Conservation (phyloP, 306 rosid species). For the Citrullus amarus region DNA sequence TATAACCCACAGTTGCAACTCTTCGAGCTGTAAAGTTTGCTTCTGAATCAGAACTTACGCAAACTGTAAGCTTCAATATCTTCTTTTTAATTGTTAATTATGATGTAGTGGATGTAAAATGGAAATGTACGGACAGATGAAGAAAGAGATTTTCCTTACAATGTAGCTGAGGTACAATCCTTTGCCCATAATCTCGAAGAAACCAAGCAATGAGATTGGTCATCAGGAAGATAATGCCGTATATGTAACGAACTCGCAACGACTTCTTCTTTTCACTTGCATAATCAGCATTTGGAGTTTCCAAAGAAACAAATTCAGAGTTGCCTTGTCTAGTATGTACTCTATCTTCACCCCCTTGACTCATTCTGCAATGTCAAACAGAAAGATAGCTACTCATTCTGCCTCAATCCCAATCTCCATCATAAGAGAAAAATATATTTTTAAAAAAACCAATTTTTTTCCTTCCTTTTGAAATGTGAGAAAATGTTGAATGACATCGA, state of each 20-base stretch:
- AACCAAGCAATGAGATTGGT: conserved; percentile 74
- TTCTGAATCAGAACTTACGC: not conserved
- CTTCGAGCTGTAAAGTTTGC: not conserved
- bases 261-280: conserved; percentile 38
- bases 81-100: not conserved
- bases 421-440: not conserved
- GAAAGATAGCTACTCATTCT: not conserved
- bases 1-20: not conserved
- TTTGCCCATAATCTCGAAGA: conserved; percentile 80
- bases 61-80: not conserved
- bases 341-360: conserved; percentile 20
- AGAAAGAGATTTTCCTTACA: conserved; percentile 30
- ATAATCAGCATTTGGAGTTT: conserved; percentile 26
- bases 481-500: not conserved
- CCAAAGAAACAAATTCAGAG: conserved; percentile 15
- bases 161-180: conserved; percentile 33
- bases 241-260: conserved; percentile 45
- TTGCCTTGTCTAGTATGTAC: conserved; percentile 12
- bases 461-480: not conserved
- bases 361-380: conserved; percentile 38
- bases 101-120: not conserved
- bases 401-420: not conserved
- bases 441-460: not conserved
- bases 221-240: conserved; percentile 48
- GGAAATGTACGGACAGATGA: not conserved